These are phyloP conservation scores for Tricholoma bakamatsutake DNA, from an alignment of 768 basidiomycete genomes.

Conservation along the genomic window DNA sequence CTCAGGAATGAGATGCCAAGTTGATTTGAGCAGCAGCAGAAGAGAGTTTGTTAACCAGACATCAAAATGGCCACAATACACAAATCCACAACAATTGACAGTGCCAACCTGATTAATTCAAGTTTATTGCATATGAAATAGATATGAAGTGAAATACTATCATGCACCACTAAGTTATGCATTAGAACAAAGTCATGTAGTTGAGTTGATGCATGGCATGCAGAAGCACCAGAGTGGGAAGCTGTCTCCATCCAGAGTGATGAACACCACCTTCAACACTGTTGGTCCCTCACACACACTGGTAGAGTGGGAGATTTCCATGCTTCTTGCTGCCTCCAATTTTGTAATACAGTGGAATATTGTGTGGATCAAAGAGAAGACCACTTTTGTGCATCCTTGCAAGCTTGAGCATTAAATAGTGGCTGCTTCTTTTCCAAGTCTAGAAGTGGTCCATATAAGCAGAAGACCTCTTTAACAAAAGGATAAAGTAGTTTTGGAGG, in stretches of 20 bases:
- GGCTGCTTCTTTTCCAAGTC: constrained; percentile 22
- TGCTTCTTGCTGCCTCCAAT: too few species aligned
- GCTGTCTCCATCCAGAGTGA: constrained; percentile 17
- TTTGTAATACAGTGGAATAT: too few species aligned
- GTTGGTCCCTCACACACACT: constrained; percentile 27
- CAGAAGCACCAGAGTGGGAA: constrained; percentile 19
- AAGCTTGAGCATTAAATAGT: constrained; percentile 24
- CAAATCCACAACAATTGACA: constrained; percentile 15
- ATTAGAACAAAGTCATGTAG: constrained; percentile 9
- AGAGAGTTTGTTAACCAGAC: constrained; percentile 16
- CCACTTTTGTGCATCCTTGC: constrained; percentile 19
- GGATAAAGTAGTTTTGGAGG: too few species aligned
- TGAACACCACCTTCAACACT: constrained; percentile 31
- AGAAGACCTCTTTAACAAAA: too few species aligned
- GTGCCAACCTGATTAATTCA: constrained; percentile 17
- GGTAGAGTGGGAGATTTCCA: constrained; percentile 3
- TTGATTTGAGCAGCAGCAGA: neutral
- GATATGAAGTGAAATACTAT: neutral
- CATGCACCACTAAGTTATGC: neutral
- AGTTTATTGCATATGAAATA: constrained; percentile 21
- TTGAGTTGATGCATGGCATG: constrained; percentile 17
- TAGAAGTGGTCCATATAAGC: too few species aligned
- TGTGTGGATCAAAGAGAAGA: too few species aligned
- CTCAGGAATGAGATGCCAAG: neutral
- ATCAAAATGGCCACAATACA: constrained; percentile 14